phyloP scores from a whole-genome alignment of 495 filamentous ascomycete genomes.

The Elaphomyces granulatus region DNA sequence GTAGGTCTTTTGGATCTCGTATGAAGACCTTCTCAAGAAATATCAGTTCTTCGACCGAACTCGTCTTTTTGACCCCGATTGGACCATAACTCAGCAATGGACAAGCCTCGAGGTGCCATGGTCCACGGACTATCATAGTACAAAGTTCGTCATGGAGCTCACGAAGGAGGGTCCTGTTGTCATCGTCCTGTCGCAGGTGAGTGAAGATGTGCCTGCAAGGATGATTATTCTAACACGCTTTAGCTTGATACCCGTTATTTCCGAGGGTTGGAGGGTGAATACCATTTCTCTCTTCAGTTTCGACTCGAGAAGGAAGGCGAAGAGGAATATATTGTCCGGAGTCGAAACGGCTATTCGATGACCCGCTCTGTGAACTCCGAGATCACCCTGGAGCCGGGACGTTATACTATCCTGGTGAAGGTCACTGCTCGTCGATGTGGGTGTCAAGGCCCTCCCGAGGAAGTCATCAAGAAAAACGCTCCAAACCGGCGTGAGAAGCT shows the following conservation, averaged over 20 bases:
- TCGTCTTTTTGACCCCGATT: conserved; percentile 71
- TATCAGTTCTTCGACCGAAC: conserved; percentile 77
- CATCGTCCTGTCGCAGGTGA: conserved; percentile 59
- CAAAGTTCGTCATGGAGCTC: conserved; percentile 62
- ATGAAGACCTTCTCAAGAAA: conserved; percentile 69
- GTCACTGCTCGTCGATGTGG: conserved; percentile 51
- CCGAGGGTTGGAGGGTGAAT: conserved; percentile 68
- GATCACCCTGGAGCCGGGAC: conserved; percentile 65
- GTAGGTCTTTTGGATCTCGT: conserved; percentile 55
- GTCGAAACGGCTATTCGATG: conserved; percentile 54
- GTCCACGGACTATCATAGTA: conserved; percentile 71
- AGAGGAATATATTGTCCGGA: conserved; percentile 74
- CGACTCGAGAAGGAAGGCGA: conserved; percentile 68
- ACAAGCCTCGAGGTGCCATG: conserved; percentile 73
- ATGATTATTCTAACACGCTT: conserved; percentile 5
- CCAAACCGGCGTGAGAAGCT: conserved; percentile 61
- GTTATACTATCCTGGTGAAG: conserved; percentile 67
- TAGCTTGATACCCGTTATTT: conserved; percentile 77
- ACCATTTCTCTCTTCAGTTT: conserved; percentile 63
- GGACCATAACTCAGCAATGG: conserved; percentile 77
- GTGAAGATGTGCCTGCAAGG: too few species aligned
- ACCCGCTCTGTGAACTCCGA: conserved; percentile 69
- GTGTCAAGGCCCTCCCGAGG: conserved; percentile 42
- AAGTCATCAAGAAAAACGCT: conserved; percentile 50
- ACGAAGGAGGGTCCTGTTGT: conserved; percentile 54